Conservation (phyloP, 139 green algal species). For the Volvox reticuliferus region DNA sequence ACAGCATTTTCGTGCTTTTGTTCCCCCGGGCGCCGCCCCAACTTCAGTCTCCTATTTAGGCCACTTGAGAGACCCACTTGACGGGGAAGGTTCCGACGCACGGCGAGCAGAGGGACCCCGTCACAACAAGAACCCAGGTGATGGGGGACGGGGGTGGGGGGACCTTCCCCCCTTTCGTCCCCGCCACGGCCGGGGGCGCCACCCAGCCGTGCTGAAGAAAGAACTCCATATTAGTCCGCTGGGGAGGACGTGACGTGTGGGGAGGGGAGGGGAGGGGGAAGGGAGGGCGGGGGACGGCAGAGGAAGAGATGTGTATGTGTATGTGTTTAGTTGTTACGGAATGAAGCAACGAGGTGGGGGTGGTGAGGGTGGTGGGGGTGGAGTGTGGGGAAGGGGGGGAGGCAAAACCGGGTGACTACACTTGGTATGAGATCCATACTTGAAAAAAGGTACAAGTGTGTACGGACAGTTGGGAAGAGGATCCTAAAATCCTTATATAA, state of each 20-base stretch:
- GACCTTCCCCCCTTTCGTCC: neutral
- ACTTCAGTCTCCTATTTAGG: too few species aligned
- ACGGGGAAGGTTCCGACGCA: conserved; percentile 63
- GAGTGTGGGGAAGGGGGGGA: too few species aligned
- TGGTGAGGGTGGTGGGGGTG: neutral
- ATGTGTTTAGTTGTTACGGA: neutral
- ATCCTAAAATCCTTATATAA: too few species aligned
- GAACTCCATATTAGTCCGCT: conserved; percentile 73
- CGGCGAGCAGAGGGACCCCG: conserved; percentile 68
- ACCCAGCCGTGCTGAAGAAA: conserved; percentile 72
- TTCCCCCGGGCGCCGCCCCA: too few species aligned
- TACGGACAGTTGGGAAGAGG: too few species aligned
- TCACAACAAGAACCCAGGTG: conserved; percentile 65
- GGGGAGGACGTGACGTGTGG: neutral
- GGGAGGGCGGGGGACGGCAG: neutral
- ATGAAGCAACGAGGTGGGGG: neutral
- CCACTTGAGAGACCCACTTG: conserved; percentile 41
- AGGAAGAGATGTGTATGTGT: neutral
- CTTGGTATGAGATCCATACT: neutral
- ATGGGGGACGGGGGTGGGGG: neutral
- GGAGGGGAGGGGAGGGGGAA: neutral
- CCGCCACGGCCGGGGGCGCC: neutral
- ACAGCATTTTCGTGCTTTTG: too few species aligned
- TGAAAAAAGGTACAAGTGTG: too few species aligned
- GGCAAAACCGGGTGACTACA: too few species aligned